A percentile compares a stretch with the other conserved stretches of the same genome.
These are phyloP conservation scores for Ogataea chonburiensis DNA, from an alignment of 805 yeast genomes.

Conservation along the genomic window DNA sequence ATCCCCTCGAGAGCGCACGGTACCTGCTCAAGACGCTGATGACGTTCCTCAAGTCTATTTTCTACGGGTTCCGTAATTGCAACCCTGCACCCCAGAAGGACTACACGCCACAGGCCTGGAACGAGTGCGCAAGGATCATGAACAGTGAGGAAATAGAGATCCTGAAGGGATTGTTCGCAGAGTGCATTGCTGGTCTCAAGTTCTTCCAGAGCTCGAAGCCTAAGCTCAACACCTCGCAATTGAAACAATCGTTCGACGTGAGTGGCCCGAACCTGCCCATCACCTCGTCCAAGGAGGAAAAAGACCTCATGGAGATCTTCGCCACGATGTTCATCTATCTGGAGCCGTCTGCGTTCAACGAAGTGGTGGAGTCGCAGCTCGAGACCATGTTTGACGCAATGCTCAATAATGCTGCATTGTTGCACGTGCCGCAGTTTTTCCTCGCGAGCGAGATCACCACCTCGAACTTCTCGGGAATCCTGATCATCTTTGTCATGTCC, in stretches of 20 bases:
- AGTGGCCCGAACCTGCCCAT: slow-evolving; percentile 83
- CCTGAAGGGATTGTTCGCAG: slow-evolving; percentile 73
- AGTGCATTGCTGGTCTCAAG: slow-evolving; percentile 76
- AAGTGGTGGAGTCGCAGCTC: slow-evolving; percentile 79
- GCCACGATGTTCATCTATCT: slow-evolving; percentile 92
- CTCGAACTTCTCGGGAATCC: slow-evolving; percentile 82
- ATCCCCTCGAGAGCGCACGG: slow-evolving; percentile 83
- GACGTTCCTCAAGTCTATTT: slow-evolving; percentile 86
- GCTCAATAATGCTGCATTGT: slow-evolving; percentile 76
- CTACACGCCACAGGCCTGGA: slow-evolving; percentile 63
- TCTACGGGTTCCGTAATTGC: slow-evolving; percentile 84
- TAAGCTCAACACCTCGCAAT: slow-evolving; percentile 32
- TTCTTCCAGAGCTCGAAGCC: slow-evolving; percentile 67
- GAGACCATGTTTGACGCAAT: slow-evolving; percentile 75
- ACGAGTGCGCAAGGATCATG: slow-evolving; percentile 80
- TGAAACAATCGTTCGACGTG: slow-evolving; percentile 51
- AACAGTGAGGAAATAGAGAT: slow-evolving; percentile 80
- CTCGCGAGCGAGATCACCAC: slow-evolving; percentile 93
- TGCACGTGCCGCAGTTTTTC: slow-evolving; percentile 92
- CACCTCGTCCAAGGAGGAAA: slow-evolving; percentile 86
- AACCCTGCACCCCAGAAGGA: slow-evolving; percentile 76
- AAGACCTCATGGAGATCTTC: slow-evolving; percentile 92
- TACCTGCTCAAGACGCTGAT: slow-evolving; percentile 83
- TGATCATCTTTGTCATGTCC: slow-evolving; percentile 71
- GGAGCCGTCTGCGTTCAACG: slow-evolving; percentile 94